phyloP scores from a whole-genome alignment of 2,329 filamentous ascomycete species.

The Colletotrichum lindemuthianum region DNA sequence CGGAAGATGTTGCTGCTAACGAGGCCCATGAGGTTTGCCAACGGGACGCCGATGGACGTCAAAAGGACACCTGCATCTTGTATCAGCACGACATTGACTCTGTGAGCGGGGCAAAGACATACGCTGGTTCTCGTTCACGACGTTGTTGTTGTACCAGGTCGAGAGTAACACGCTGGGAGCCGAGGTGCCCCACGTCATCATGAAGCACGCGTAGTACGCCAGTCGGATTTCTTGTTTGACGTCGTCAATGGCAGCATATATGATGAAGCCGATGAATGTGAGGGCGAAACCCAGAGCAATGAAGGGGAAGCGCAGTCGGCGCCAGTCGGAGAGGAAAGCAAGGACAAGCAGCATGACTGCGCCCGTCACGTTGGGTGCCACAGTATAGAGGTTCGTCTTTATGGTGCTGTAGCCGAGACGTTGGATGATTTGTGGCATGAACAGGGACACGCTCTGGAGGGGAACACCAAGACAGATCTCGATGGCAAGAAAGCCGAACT shows the following conservation, averaged over 20 bases:
- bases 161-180: conserved; percentile 77
- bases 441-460: conserved; percentile 63
- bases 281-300: conserved; percentile 78
- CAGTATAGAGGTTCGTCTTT: conserved; percentile 82
- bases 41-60: conserved; percentile 72
- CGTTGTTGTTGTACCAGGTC: conserved; percentile 82
- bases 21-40: conserved; percentile 81
- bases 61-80: conserved; percentile 7
- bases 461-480: conserved; percentile 70
- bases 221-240: conserved; percentile 62
- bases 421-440: conserved; percentile 61
- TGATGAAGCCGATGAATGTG: conserved; percentile 81
- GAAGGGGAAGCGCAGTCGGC: conserved; percentile 67
- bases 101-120: conserved; percentile 52
- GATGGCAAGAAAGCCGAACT: conserved; percentile 47
- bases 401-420: conserved; percentile 59
- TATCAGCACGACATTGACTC: no score
- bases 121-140: conserved; percentile 79
- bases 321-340: conserved; percentile 75
- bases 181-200: conserved; percentile 85
- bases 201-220: conserved; percentile 69
- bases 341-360: conserved; percentile 77
- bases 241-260: conserved; percentile 75
- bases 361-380: conserved; percentile 81
- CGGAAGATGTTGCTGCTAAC: conserved; percentile 77